Base-by-base conservation (phyloP, 306 rosid species). In the Fragaria ananassa region DNA sequence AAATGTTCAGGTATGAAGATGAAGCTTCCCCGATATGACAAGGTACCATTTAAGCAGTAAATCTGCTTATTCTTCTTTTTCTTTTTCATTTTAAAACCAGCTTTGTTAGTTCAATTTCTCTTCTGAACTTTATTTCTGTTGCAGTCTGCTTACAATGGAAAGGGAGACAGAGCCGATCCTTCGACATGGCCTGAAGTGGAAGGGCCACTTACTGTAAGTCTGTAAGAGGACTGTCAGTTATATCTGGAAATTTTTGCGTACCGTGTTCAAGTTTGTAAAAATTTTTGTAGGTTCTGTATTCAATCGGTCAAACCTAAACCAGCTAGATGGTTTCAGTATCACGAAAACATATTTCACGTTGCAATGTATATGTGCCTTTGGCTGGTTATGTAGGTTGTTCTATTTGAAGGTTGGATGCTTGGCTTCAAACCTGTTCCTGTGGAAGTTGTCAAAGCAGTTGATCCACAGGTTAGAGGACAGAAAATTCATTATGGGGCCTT, bases 401-500 rank as follows among this genome's bases (percentile, higher is more conserved):
- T 95, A 75, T 89, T 92, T 56, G 99, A 95, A 87, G 99, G 98
- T 62, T 95, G 97, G 99, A 95, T 92, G 98, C 98, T 95, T 74
- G 99, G 99, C 63, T 95, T 92, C 90, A 89, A 85, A 81, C 93
- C 98, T 31, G 76, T 87, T 83, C 93, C 97, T 2, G 50, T 72
- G 47, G 97, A 95, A 78, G 83, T 62, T 58, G 97, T 92, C 56
- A 88, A 81, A 81, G 85, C 72, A 0, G 87, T 92, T 77, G 91
- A 96, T 89, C 93, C 97, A 61, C 97, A 92, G 93, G 98, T 95
- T 75, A 82, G 87, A 71, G 79, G 27, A 46, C 8, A 47, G 15
- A 4, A 77, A 46, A 74, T 35, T 46, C 44, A 42, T 68, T 57
- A 18, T 15, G 31, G 23, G 51, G 11, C 46, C 18, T 37, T 47